Conservation (phyloP, 306 rosid genomes). For the Casuarina cunninghamiana region DNA sequence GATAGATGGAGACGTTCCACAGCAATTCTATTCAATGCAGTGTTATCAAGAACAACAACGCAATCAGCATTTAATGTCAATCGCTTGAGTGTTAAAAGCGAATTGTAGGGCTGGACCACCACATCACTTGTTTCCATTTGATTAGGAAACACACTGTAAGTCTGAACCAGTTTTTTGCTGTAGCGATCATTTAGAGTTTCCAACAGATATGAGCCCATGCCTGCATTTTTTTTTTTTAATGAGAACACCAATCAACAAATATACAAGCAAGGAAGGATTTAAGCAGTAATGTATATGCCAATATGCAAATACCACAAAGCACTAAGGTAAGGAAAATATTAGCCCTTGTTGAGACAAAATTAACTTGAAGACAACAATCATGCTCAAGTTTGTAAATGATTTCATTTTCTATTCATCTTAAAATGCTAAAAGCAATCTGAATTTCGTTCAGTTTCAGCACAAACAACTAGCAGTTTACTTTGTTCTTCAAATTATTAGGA, state of each 20-base stretch:
- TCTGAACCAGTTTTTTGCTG: conserved; percentile 98
- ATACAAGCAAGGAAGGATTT: conserved; percentile 16
- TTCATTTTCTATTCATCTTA: neutral
- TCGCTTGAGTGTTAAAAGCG: conserved; percentile 93
- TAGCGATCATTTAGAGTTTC: conserved; percentile 97
- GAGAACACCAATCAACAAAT: conserved; percentile 9
- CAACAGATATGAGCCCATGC: conserved; percentile 96
- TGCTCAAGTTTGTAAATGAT: neutral
- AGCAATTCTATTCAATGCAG: conserved; percentile 94
- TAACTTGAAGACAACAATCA: neutral
- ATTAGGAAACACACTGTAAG: conserved; percentile 97
- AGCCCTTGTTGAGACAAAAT: neutral
- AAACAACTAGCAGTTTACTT: neutral
- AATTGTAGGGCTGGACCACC: conserved; percentile 98
- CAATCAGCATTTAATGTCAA: conserved; percentile 96
- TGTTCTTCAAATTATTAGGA: conserved; percentile 5
- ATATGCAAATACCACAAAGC: conserved; percentile 5
- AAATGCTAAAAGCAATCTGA: neutral
- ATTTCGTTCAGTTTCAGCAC: neutral
- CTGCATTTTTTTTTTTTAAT: conserved; percentile 36
- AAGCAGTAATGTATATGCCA: conserved; percentile 22
- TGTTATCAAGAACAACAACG: conserved; percentile 98
- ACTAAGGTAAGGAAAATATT: conserved; percentile 11
- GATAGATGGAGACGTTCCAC: conserved; percentile 97
- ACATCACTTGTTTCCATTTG: conserved; percentile 99